Percentiles rank a stretch among this genome's conserved stretches.
These are phyloP conservation scores for Lomentospora prolificans DNA, from an alignment of 2,329 filamentous ascomycete species.

Conservation along the genomic window DNA sequence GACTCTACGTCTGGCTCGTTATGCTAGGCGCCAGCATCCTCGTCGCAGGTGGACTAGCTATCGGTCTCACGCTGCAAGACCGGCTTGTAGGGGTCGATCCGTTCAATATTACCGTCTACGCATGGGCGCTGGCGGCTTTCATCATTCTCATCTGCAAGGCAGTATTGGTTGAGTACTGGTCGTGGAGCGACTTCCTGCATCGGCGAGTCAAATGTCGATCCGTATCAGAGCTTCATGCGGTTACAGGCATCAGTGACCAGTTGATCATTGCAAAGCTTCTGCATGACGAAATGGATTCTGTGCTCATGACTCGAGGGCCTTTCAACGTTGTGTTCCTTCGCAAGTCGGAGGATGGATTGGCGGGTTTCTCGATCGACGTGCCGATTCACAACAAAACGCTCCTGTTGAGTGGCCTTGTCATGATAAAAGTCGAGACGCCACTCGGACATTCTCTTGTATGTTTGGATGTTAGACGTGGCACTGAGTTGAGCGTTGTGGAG, in stretches of 20 bases:
- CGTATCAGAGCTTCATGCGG: slow-evolving; percentile 14
- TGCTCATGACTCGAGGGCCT: background rate
- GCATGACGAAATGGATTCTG: background rate
- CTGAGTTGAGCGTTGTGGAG: no score
- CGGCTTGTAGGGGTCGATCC: slow-evolving; percentile 21
- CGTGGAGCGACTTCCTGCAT: slow-evolving; percentile 18
- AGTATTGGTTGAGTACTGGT: slow-evolving; percentile 16
- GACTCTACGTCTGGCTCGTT: no score
- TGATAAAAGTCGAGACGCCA: background rate
- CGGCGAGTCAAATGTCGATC: slow-evolving; percentile 14
- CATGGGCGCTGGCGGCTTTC: slow-evolving; percentile 18
- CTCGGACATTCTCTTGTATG: background rate
- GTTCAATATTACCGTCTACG: slow-evolving; percentile 17
- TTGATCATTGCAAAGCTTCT: slow-evolving; percentile 8
- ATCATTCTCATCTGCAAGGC: slow-evolving; percentile 16
- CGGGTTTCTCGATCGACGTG: background rate
- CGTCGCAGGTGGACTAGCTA: no score
- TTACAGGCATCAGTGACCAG: slow-evolving; percentile 15
- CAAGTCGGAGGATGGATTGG: background rate
- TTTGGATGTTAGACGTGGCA: no score
- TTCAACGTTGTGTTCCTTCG: background rate
- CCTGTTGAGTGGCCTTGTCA: background rate
- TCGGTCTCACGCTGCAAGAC: no score
- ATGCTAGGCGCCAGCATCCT: no score
- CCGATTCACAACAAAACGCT: background rate